These are phyloP conservation scores for Naganishia cerealis DNA, from an alignment of 1,284 basidiomycete species.

Conservation along the genomic window DNA sequence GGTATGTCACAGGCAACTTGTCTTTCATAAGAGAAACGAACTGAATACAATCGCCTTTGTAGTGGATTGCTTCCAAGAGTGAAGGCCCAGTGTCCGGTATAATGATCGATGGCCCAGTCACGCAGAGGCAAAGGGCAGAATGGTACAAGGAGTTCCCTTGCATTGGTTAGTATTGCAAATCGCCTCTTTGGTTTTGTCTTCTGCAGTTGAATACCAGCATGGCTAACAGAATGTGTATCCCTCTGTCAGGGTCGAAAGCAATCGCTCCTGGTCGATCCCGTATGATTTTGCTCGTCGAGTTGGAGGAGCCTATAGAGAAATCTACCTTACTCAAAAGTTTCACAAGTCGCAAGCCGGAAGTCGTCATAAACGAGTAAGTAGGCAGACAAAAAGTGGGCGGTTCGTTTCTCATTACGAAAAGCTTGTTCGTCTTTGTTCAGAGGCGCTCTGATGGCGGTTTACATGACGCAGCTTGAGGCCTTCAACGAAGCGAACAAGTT, in stretches of 20 bases:
- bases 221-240: background rate
- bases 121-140: constrained; percentile 4
- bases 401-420: background rate
- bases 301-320: background rate
- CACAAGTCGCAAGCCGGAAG: background rate
- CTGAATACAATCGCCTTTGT: background rate
- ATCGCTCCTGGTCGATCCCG: constrained; percentile 2
- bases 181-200: background rate
- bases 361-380: background rate
- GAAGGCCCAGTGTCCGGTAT: constrained; percentile 3
- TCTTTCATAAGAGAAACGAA: no score
- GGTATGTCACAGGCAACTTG: background rate
- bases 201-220: background rate
- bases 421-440: background rate
- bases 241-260: background rate
- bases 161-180: background rate
- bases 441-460: background rate
- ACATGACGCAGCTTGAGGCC: background rate
- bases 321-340: background rate
- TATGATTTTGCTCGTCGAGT: background rate
- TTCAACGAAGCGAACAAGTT: background rate
- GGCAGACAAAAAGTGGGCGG: background rate
- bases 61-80: constrained; percentile 9
- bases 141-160: constrained; percentile 8
- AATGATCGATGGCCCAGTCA: background rate